Conservation (phyloP, 2,329 filamentous ascomycete genomes). For the Tympanopsis confertula region DNA sequence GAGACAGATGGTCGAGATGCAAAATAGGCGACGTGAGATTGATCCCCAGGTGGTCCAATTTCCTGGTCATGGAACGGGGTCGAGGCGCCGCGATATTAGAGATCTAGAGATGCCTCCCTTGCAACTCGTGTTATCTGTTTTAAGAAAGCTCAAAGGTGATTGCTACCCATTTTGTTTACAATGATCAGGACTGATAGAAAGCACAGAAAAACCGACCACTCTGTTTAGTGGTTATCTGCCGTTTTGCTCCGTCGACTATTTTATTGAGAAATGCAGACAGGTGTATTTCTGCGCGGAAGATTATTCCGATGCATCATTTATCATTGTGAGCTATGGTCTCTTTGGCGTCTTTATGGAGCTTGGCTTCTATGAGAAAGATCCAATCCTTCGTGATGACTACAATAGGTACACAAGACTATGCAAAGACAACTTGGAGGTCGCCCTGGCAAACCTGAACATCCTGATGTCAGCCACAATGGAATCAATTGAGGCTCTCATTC, state of each 20-base stretch:
- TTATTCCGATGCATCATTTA: constrained; percentile 34
- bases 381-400: constrained; percentile 19
- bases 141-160: constrained; percentile 34
- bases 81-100: constrained; percentile 27
- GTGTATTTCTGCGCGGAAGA: constrained; percentile 41
- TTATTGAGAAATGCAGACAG: constrained; percentile 33
- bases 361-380: constrained; percentile 17
- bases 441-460: constrained; percentile 37
- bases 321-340: constrained; percentile 34
- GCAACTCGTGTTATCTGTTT: constrained; percentile 31
- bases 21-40: constrained; percentile 17
- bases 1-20: constrained; percentile 38
- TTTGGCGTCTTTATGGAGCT: constrained; percentile 38
- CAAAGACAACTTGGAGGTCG: constrained; percentile 36
- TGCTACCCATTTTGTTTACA: constrained; percentile 2
- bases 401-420: constrained; percentile 25
- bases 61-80: constrained; percentile 29
- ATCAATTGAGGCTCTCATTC: constrained; percentile 45
- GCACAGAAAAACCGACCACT: constrained; percentile 28
- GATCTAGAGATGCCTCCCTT: constrained; percentile 43
- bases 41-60: constrained; percentile 28
- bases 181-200: neutral
- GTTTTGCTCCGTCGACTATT: constrained; percentile 35
- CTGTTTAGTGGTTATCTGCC: constrained; percentile 37
- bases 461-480: constrained; percentile 41